phyloP scores from a whole-genome alignment of 2,329 filamentous ascomycete species.

The Trichocomaceae sp. region DNA sequence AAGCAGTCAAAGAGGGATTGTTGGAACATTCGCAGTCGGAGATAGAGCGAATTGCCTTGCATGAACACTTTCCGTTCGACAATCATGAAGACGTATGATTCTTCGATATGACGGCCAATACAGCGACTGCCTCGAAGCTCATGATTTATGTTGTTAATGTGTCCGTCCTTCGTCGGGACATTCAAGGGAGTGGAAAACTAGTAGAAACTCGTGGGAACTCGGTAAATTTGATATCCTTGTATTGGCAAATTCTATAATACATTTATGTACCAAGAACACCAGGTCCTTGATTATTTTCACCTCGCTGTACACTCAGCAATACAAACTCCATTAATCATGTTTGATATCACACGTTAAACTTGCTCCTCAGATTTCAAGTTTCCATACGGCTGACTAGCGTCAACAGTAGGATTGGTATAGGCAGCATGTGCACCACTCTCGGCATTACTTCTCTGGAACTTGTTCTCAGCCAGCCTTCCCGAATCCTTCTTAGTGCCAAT shows the following conservation, averaged over 20 bases:
- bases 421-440: slow-evolving; percentile 25
- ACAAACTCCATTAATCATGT: not conserved
- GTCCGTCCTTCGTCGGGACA: too few relatives aligned
- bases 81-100: not conserved
- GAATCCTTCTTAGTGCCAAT: slow-evolving; percentile 53
- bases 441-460: slow-evolving; percentile 27
- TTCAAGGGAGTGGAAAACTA: too few relatives aligned
- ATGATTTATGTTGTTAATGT: too few relatives aligned
- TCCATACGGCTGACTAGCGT: slow-evolving; percentile 22
- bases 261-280: not conserved
- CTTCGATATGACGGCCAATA: not conserved
- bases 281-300: not conserved
- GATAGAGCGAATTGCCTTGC: not conserved
- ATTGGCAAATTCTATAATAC: not conserved
- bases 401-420: slow-evolving; percentile 15
- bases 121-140: too few relatives aligned
- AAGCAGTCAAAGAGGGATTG: not conserved
- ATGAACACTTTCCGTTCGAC: not conserved
- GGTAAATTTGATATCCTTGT: not conserved
- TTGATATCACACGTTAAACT: not conserved
- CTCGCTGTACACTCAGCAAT: not conserved
- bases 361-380: slow-evolving; percentile 15
- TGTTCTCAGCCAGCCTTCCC: slow-evolving; percentile 40
- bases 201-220: too few relatives aligned
- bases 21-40: not conserved